phyloP scores from a whole-genome alignment of 1,139 yeast species.

The Kodamaea fungicola region DNA sequence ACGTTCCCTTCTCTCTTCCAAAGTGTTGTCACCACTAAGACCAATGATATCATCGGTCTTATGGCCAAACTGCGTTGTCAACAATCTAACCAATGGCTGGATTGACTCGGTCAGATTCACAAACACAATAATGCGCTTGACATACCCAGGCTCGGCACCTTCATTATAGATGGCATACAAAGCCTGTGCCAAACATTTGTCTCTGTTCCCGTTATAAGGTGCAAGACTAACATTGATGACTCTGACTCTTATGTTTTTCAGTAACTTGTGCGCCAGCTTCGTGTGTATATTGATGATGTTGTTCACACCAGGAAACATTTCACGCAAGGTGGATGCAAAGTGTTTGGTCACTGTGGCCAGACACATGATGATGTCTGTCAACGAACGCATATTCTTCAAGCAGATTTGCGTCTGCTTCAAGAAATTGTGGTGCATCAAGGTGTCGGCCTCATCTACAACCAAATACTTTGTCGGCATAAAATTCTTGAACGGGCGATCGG shows the following conservation, averaged over 20 bases:
- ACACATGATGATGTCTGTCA: slow-evolving; percentile 68
- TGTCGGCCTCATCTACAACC: slow-evolving; percentile 94
- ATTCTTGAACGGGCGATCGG: slow-evolving; percentile 46
- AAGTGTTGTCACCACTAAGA: slow-evolving; percentile 61
- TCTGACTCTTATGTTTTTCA: slow-evolving; percentile 67
- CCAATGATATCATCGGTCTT: slow-evolving; percentile 45
- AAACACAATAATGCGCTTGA: slow-evolving; percentile 82
- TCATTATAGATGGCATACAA: slow-evolving; percentile 82
- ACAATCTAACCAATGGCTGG: slow-evolving; percentile 49
- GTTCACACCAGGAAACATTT: slow-evolving; percentile 59
- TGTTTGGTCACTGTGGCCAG: slow-evolving; percentile 88
- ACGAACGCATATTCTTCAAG: slow-evolving; percentile 49
- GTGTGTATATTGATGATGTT: slow-evolving; percentile 62
- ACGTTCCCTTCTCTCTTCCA: slow-evolving; percentile 53
- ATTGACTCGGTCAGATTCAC: slow-evolving; percentile 75
- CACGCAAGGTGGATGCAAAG: slow-evolving; percentile 60
- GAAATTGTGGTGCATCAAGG: slow-evolving; percentile 84
- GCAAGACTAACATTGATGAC: slow-evolving; percentile 70
- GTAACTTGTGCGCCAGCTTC: slow-evolving; percentile 79
- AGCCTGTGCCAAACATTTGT: slow-evolving; percentile 83
- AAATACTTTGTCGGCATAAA: slow-evolving; percentile 52
- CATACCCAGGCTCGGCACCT: slow-evolving; percentile 72
- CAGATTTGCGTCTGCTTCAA: slow-evolving; percentile 61
- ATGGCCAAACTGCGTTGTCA: slow-evolving; percentile 55
- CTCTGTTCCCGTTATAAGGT: slow-evolving; percentile 81